A percentile compares a stretch with the other conserved stretches of the same genome.
These are phyloP conservation scores for Cyphellophora europaea DNA, from an alignment of 2,329 filamentous ascomycete species.

Conservation along the genomic window DNA sequence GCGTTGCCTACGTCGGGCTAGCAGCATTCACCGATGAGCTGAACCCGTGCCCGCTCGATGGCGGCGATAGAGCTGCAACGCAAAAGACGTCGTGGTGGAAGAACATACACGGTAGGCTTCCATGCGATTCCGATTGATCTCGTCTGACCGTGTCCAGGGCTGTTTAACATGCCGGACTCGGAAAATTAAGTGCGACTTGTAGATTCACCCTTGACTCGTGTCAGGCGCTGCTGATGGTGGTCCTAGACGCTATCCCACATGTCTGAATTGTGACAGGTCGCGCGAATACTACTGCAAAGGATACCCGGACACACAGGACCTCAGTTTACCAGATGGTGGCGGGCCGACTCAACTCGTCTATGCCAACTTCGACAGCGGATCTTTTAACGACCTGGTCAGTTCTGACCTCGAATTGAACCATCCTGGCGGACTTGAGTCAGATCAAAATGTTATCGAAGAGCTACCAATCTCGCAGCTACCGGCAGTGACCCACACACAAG, in stretches of 20 bases:
- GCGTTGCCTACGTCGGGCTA: no score
- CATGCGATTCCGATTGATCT: not conserved
- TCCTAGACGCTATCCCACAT: not conserved
- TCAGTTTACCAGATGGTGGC: not conserved
- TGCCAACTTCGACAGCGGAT: not conserved
- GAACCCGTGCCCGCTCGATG: not conserved
- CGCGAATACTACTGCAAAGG: not conserved
- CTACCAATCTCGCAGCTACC: not conserved
- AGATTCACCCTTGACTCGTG: not conserved
- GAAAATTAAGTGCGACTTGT: constrained; percentile 1
- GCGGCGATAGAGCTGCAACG: not conserved
- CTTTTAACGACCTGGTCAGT: not conserved
- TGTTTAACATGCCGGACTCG: not conserved
- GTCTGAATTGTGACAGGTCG: not conserved
- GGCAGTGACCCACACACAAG: not conserved
- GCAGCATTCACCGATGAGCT: no score
- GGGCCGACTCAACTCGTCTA: not conserved
- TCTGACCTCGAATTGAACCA: not conserved
- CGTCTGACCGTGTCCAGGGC: not conserved
- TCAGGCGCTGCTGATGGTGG: not conserved
- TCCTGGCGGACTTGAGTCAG: not conserved
- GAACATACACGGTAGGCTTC: constrained; percentile 1
- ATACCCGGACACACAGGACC: not conserved
- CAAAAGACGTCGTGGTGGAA: not conserved
- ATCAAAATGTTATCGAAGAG: not conserved